A percentile compares a stretch with the other conserved stretches of the same genome.
Conservation (phyloP, 352 stramenopile species). For the Salisapilia sapeloensis region DNA sequence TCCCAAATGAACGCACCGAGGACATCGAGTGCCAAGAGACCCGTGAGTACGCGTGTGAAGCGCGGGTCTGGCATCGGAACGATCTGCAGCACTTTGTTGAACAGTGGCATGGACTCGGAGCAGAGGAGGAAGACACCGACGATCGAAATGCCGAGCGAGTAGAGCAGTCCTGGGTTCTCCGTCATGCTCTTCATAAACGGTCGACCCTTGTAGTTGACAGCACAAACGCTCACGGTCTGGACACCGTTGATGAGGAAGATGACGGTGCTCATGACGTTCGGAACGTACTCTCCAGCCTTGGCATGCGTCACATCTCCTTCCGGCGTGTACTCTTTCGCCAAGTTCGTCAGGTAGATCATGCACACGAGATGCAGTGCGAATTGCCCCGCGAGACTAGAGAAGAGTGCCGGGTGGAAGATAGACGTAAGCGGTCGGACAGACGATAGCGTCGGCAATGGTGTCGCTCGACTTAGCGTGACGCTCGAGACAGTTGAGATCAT, state of each 20-base stretch:
- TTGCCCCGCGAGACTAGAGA: slow-evolving; percentile 90
- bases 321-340: slow-evolving; percentile 82
- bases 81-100: slow-evolving; percentile 88
- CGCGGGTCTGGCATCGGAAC: slow-evolving; percentile 81
- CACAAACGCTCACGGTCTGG: slow-evolving; percentile 95
- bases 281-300: slow-evolving; percentile 88
- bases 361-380: slow-evolving; percentile 90
- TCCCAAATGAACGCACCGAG: slow-evolving; percentile 78
- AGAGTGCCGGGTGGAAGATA: slow-evolving; percentile 91
- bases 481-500: slow-evolving; percentile 78
- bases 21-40: slow-evolving; percentile 67
- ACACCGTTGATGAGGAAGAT: slow-evolving; percentile 95
- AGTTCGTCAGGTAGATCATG: slow-evolving; percentile 87
- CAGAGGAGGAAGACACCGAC: slow-evolving; percentile 85
- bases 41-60: slow-evolving; percentile 68
- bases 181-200: slow-evolving; percentile 97
- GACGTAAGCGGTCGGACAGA: slow-evolving; percentile 84
- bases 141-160: slow-evolving; percentile 74
- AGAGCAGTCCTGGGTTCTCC: slow-evolving; percentile 93
- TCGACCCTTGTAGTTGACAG: slow-evolving; percentile 96
- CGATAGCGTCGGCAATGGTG: slow-evolving; percentile 90
- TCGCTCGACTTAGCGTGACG: slow-evolving; percentile 81
- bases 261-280: slow-evolving; percentile 96
- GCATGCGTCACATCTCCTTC: slow-evolving; percentile 60
- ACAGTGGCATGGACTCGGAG: slow-evolving; percentile 80